Evolutionary conservation across 1,284 basidiomycete species (phyloP).

Genomic region (Gymnopus androsaceus): DNA sequence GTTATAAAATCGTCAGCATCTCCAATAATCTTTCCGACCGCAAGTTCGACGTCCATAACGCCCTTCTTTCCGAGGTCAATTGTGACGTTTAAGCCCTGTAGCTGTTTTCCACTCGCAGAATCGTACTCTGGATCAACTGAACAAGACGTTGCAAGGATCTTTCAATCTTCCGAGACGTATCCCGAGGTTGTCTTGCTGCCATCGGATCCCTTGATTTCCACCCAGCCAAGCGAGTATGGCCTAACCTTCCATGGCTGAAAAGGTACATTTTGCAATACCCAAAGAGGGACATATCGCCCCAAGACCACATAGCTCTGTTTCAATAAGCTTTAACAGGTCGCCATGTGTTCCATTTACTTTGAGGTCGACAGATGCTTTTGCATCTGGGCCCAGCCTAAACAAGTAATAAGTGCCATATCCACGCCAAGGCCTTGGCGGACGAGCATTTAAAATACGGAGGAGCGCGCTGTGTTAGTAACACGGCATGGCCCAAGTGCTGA

Average conservation of each 20-base stretch:
- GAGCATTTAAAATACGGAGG: not conserved
- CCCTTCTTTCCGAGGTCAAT: not conserved
- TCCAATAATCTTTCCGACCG: not conserved
- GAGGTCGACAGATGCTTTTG: not conserved
- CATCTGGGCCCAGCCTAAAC: not conserved
- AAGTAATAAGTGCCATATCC: not conserved
- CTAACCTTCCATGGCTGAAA: not conserved
- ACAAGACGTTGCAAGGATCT: not conserved
- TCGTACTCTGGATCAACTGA: not conserved
- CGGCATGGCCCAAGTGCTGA: not conserved
- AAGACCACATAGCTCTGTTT: not conserved
- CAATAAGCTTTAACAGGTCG: not conserved
- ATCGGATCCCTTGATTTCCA: not conserved
- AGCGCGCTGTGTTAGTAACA: not conserved
- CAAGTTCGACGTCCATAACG: not conserved
- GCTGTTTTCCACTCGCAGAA: not conserved
- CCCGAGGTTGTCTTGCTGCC: not conserved
- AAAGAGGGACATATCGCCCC: not conserved
- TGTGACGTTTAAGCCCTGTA: not conserved
- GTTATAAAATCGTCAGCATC: not conserved
- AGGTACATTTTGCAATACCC: too few species aligned
- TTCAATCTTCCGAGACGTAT: not conserved
- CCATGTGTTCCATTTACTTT: not conserved
- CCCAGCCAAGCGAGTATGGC: not conserved
- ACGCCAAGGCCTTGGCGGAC: not conserved